Percentiles rank a stretch among this genome's conserved stretches.
Evolutionary conservation across 306 rosid genomes (phyloP).

Genomic region (Lotus japonicus): DNA sequence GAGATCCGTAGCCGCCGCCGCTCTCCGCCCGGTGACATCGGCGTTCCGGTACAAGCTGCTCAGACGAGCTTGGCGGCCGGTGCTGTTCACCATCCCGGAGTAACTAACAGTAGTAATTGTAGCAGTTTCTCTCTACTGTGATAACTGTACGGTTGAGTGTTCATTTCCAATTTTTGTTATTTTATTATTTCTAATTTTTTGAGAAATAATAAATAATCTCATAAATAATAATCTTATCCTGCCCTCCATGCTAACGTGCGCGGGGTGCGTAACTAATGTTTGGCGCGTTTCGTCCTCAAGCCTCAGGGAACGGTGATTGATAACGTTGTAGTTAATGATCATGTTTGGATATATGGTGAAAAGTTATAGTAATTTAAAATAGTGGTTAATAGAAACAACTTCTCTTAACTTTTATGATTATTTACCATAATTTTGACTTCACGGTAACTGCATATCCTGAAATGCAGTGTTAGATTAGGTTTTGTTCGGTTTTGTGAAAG

Average conservation of each 20-base stretch:
- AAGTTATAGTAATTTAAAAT: no score
- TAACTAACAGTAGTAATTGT: conserved; percentile 15
- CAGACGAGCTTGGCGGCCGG: conserved; percentile 82
- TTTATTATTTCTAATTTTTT: conserved; percentile 1
- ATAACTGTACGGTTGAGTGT: conserved; percentile 32
- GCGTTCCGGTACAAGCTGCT: conserved; percentile 69
- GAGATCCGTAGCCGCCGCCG: conserved; percentile 26
- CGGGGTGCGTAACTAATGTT: conserved; percentile 14
- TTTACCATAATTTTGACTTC: no score
- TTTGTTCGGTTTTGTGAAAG: background rate
- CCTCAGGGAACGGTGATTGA: background rate
- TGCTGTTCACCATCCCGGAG: conserved; percentile 71
- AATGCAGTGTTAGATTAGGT: no score
- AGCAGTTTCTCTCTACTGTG: background rate
- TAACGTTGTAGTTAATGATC: background rate
- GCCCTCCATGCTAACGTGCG: conserved; percentile 18
- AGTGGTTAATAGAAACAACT: no score
- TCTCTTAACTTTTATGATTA: no score
- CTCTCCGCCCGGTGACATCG: conserved; percentile 58
- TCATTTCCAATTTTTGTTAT: conserved; percentile 14
- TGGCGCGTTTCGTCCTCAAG: background rate
- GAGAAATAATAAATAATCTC: background rate
- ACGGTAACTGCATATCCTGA: no score
- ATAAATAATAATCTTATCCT: background rate
- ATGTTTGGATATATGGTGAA: no score